phyloP scores from a whole-genome alignment of 768 basidiomycete genomes.

The Tricholoma bakamatsutake region DNA sequence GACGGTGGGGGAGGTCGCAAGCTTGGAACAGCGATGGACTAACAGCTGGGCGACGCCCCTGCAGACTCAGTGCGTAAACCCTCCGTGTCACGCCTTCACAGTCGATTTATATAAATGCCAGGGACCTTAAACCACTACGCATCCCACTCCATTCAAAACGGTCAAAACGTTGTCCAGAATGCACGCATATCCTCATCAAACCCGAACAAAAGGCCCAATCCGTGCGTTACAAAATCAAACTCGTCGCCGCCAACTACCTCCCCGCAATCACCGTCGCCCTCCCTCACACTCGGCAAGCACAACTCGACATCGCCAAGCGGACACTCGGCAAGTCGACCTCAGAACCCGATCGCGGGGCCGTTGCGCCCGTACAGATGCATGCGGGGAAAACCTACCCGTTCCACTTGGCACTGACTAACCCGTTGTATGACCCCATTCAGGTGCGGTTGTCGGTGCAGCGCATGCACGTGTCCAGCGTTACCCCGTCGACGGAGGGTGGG shows the following conservation, averaged over 20 bases:
- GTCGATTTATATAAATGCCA: conserved; percentile 21
- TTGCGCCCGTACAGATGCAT: conserved; percentile 38
- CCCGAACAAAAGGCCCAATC: conserved; percentile 97
- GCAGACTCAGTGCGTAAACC: conserved; percentile 50
- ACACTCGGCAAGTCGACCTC: conserved; percentile 35
- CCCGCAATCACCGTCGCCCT: conserved; percentile 76
- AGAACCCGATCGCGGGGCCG: conserved; percentile 34
- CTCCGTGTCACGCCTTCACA: not conserved
- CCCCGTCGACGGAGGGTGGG: conserved; percentile 29
- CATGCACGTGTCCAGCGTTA: conserved; percentile 42
- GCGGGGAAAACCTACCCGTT: conserved; percentile 83
- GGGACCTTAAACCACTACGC: conserved; percentile 81
- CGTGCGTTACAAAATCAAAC: conserved; percentile 94
- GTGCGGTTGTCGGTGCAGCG: conserved; percentile 81
- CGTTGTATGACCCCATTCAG: conserved; percentile 92
- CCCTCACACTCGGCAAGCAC: conserved; percentile 46
- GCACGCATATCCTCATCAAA: conserved; percentile 95
- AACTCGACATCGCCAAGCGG: conserved; percentile 38
- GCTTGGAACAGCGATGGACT: conserved; percentile 74
- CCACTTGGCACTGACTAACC: conserved; percentile 89
- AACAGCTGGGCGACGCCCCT: conserved; percentile 72
- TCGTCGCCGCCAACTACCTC: conserved; percentile 91
- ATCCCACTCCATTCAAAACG: conserved; percentile 91
- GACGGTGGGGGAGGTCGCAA: conserved; percentile 54
- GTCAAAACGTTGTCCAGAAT: conserved; percentile 91